Base-by-base conservation (phyloP, 2,329 filamentous ascomycete species). In the Calonectria multiphialidica region DNA sequence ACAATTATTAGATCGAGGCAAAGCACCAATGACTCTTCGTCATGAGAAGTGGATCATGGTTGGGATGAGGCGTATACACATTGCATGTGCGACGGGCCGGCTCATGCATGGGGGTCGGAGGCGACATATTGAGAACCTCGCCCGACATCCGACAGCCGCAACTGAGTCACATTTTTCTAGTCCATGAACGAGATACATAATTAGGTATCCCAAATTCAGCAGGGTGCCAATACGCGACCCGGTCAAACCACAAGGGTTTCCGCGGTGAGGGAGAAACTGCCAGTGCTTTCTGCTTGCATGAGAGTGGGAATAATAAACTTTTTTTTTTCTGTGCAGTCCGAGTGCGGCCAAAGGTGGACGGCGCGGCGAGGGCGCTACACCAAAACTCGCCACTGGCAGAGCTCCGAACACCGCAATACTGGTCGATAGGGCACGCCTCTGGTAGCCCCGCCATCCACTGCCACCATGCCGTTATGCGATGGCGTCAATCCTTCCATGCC, bases 391-490 rank as follows among this genome's bases (percentile, higher is more conserved):
- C 59, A 69, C 67, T 69, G 13, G 47, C 53, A 69, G 67, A 57
- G 42, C 35, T 25, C 57, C 28, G 59, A 55, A 68, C 30, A 47
- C 47, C 45, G 45, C 47, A 69, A 62, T 37, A 53, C 35, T 55
- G 28, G 64, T 45, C 28, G 28, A 30, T 25, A 66, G 53, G 53
- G 53, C 37, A 57, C 16, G 53, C 12, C 35, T 28, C 35, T 23
- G 30, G n/a, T 15, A 49, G 42, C 45, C 61, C 61, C 44, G 71
- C 75, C 70, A 77, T 63, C 72, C 70, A 72, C 77, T 79, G 73
- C 76, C 76, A 79, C 72, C 78, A 80, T 79, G 78, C 74, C 72
- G 69, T 75, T 76, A 76, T 73, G 63, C 75, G 71, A 79, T 79
- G 78, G 78, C 78, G 78, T 79, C 78, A 79, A 75, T 73, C 25